phyloP scores from a whole-genome alignment of 2,329 filamentous ascomycete species.

The Cucurbitaria berberidis region DNA sequence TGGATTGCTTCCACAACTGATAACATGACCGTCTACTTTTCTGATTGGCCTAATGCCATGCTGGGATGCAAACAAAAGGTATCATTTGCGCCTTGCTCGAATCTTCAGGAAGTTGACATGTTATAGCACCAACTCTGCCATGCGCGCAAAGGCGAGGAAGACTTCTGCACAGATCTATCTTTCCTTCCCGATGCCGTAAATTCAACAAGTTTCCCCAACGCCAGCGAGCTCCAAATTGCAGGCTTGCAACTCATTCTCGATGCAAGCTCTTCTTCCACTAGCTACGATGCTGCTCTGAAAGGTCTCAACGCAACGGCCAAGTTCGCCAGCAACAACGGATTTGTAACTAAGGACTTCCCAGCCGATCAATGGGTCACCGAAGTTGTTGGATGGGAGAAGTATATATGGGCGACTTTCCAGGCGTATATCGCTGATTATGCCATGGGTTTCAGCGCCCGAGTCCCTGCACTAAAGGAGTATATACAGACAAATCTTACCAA shows the following conservation, averaged over 20 bases:
- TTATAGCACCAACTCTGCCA: constrained; percentile 17
- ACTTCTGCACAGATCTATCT: constrained; percentile 14
- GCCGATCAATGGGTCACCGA: constrained; percentile 30
- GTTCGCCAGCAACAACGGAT: constrained; percentile 7
- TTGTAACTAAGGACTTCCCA: constrained; percentile 7
- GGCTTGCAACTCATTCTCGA: constrained; percentile 6
- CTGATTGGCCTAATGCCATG: constrained; percentile 5
- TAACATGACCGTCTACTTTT: constrained; percentile 7
- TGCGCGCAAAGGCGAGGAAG: constrained; percentile 3
- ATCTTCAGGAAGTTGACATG: background rate
- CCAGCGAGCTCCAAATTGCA: constrained; percentile 17
- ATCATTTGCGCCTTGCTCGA: background rate
- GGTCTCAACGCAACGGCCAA: constrained; percentile 2
- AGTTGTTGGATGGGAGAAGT: constrained; percentile 23
- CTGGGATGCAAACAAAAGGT: constrained; percentile 4
- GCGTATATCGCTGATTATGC: constrained; percentile 16
- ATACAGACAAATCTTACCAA: constrained; percentile 2
- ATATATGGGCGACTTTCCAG: constrained; percentile 21
- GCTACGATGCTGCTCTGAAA: constrained; percentile 1
- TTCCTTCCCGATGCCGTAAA: constrained; percentile 9
- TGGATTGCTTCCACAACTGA: constrained; percentile 1
- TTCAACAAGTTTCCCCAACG: constrained; percentile 14
- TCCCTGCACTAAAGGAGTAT: background rate
- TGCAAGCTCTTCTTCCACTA: background rate
- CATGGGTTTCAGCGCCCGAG: constrained; percentile 12